These are phyloP conservation scores for Hemerocallis citrina DNA, from an alignment of 106 monocot species.

Conservation along the genomic window DNA sequence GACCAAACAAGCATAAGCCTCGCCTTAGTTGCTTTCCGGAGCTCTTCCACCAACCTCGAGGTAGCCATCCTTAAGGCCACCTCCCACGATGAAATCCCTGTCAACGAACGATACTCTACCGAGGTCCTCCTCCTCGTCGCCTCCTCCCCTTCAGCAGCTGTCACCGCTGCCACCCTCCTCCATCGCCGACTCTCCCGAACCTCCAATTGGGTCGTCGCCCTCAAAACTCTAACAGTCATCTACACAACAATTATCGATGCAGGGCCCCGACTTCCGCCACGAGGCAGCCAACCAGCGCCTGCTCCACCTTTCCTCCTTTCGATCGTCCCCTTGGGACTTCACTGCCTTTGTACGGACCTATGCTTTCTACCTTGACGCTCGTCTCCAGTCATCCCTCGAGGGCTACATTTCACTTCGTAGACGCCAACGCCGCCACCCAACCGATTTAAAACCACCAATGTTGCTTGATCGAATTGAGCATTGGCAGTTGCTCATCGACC, in stretches of 20 bases:
- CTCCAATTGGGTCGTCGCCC: slow-evolving; percentile 54
- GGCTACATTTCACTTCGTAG: slow-evolving; percentile 34
- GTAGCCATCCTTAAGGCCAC: slow-evolving; percentile 62
- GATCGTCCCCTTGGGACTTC: slow-evolving; percentile 45
- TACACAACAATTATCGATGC: slow-evolving; percentile 19
- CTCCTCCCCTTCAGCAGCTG: slow-evolving; percentile 19
- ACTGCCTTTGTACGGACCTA: slow-evolving; percentile 54
- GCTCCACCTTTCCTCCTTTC: slow-evolving; percentile 48
- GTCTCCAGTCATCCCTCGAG: slow-evolving; percentile 26
- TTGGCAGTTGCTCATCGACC: slow-evolving; percentile 14
- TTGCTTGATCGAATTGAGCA: slow-evolving; percentile 9
- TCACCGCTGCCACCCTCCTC: slow-evolving; percentile 21
- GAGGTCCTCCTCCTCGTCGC: slow-evolving; percentile 37
- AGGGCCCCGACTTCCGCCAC: slow-evolving; percentile 28
- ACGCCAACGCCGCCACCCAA: neutral
- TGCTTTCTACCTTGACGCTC: slow-evolving; percentile 49
- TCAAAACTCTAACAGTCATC: slow-evolving; percentile 47
- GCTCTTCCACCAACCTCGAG: slow-evolving; percentile 21
- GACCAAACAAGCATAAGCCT: slow-evolving; percentile 68
- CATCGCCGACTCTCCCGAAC: slow-evolving; percentile 51
- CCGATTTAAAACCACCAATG: slow-evolving; percentile 9
- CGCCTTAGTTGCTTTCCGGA: slow-evolving; percentile 16
- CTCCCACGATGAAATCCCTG: slow-evolving; percentile 40
- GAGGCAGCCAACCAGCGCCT: slow-evolving; percentile 30
- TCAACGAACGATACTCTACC: slow-evolving; percentile 18